Evolutionary conservation across 345 rosid genomes (phyloP).

Genomic region (Luvunga scandens): DNA sequence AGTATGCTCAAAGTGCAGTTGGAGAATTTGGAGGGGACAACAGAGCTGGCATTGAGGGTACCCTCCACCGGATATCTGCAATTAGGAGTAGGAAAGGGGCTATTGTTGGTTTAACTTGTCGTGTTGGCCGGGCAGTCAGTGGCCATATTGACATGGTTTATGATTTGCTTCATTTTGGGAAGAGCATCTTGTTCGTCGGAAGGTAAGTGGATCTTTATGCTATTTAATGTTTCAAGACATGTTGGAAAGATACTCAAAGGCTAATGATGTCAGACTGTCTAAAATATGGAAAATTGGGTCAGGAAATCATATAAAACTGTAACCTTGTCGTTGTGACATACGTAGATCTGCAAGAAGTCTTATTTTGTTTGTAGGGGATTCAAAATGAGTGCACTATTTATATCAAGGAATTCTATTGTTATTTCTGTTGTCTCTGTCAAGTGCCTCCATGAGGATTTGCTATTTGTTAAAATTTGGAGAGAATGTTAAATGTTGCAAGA

Average conservation of each 20-base stretch:
- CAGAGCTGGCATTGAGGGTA: conserved; percentile 69
- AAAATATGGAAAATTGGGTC: not conserved
- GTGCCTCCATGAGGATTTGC: not conserved
- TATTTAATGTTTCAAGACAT: not conserved
- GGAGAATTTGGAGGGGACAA: conserved; percentile 64
- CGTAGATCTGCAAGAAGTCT: not conserved
- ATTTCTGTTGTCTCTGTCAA: not conserved
- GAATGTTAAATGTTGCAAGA: not conserved
- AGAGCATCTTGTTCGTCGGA: conserved; percentile 66
- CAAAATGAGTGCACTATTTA: not conserved
- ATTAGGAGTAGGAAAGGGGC: conserved; percentile 55
- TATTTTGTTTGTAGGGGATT: not conserved
- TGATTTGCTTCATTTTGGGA: conserved; percentile 59
- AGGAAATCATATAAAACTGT: not conserved
- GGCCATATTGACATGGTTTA: conserved; percentile 63
- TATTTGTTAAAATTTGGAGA: not conserved
- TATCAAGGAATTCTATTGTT: no score
- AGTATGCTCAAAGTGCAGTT: conserved; percentile 52
- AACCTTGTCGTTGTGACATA: not conserved
- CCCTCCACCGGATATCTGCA: conserved; percentile 66
- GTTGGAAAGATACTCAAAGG: not conserved
- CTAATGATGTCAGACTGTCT: not conserved
- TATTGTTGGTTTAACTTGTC: conserved; percentile 60
- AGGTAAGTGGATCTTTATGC: conserved; percentile 29
- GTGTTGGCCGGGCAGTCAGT: conserved; percentile 64